Evolutionary conservation across 129 eudicot genomes (phyloP), one percentile per base, ranked within the genome.

Genomic region (Artemisia argyi): DNA sequence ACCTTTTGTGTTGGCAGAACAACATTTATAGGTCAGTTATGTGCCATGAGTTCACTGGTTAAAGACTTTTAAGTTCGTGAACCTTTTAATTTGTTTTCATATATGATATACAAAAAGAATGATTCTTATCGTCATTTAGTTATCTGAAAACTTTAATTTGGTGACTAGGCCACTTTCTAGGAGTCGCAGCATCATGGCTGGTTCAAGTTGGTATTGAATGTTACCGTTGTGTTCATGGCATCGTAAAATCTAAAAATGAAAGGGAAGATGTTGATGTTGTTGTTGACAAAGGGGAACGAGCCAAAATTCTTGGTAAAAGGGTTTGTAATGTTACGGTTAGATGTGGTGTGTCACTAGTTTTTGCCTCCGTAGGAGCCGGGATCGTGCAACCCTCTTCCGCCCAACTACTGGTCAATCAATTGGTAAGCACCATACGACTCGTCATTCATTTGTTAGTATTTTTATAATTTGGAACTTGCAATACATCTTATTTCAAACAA

Each of bases 311-410:
- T 28, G 85, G 84, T 69, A 88, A 81, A 79, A 94, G 84, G 80
- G 76, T 90, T 57, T 80, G 58, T 51, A 83, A 74, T 49, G 66
- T 61, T 39, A 85, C 88, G 12, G 5, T 85, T 71, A 82, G 86
- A 72, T 90, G 97, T 76, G 80, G 86, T 53, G 77, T 91, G 15
- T 86, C 97, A 11, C 80, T 90, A 12, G 61, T 88, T 71, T 87
- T 88, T 64, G 98, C 97, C 15, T 88, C 98, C 60, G 72, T 94
- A 20, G 98, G 98, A 73, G 97, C 98, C 18, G 98, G 97, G 17
- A 52, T 94, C 2, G 98, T 16, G 92, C 98, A 28, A 67, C 83
- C 0, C 49, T 87, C 3, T 49, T 90, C 58, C 96, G 89, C 66
- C 96, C 98, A 55, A 74, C 93, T 16, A 46, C 78, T 51, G 98